Evolutionary conservation across 2,329 filamentous ascomycete genomes (phyloP), one percentile per base, ranked within the genome.

Genomic region (Fusarium sp.): DNA sequence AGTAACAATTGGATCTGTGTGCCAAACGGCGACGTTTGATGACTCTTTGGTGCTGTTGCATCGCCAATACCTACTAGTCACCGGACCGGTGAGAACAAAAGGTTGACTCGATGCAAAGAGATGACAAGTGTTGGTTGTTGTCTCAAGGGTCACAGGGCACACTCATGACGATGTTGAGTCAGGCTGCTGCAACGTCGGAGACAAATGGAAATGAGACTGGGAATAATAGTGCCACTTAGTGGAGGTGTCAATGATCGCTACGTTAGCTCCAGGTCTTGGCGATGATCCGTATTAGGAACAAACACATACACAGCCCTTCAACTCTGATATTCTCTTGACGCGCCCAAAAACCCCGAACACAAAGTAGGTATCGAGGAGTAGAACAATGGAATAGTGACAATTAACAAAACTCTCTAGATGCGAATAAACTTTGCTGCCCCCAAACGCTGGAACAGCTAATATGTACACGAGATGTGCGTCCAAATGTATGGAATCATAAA

Each of bases 121-220:
- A 42, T 33, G 47, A 16, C 31, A 24, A 55, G 35, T 51, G 54
- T 56, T 68, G 58, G 61, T 70, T 53, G 61, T 65, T 53, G 38
- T 38, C 48, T 56, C 39, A 41, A 53, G 33, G 56, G 59, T 65
- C 59, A 51, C 65, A 65, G 53, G 65, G 38, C 35, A 50, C 31
- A 35, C 53, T 58, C 44, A 68, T 67, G 50, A 62, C 63, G 56
- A 68, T 30, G 14, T 45, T 28, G 45, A 53, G 38, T 39, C 33
- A 51, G 44, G n/a, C 53, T 65, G 51, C 26, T 70, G 65, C 36
- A 70, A 65, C 53, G 24, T 70, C 53, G 51, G 67, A 42, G 64
- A 60, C 42, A 48, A 48, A 68, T 70, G 71, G 65, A 74, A 70
- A 75, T 72, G 65, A 65, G 44, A 51, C 56, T 72, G 69, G 69